These are phyloP conservation scores for Pseudofabraea citricarpa DNA, from an alignment of 2,329 filamentous ascomycete species.

Conservation along the genomic window DNA sequence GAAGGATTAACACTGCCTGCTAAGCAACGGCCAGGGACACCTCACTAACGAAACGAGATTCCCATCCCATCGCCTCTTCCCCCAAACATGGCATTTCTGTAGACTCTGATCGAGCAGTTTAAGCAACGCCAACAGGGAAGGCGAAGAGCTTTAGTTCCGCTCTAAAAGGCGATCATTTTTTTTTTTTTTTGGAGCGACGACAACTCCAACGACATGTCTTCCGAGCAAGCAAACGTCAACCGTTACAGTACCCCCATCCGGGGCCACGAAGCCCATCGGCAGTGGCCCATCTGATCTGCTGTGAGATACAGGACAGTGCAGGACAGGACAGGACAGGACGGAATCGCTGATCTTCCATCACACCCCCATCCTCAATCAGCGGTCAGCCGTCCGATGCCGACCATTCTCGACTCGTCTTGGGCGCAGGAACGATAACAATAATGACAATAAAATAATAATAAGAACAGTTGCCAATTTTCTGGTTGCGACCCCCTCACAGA, in stretches of 20 bases:
- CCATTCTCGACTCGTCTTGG: too few species aligned
- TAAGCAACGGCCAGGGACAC: background rate
- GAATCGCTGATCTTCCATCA: too few species aligned
- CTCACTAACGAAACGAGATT: background rate
- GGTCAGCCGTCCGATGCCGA: too few species aligned
- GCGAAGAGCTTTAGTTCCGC: background rate
- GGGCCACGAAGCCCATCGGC: background rate
- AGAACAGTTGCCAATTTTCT: too few species aligned
- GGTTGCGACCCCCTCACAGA: too few species aligned
- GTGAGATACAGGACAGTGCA: too few species aligned
- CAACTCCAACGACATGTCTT: too few species aligned
- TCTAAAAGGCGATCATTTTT: background rate
- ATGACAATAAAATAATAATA: too few species aligned
- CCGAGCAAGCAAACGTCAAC: background rate
- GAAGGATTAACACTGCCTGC: conserved; percentile 6
- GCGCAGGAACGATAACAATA: too few species aligned
- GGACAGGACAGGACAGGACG: too few species aligned
- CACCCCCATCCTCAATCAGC: too few species aligned
- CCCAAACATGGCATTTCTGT: background rate
- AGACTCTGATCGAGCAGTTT: background rate
- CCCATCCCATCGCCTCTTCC: background rate
- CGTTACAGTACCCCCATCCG: background rate
- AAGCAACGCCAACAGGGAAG: background rate
- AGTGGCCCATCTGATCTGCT: too few species aligned
- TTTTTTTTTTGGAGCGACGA: background rate